Evolutionary conservation across 2,329 filamentous ascomycete genomes (phyloP).

Genomic region (Exutisphaerella laricina): DNA sequence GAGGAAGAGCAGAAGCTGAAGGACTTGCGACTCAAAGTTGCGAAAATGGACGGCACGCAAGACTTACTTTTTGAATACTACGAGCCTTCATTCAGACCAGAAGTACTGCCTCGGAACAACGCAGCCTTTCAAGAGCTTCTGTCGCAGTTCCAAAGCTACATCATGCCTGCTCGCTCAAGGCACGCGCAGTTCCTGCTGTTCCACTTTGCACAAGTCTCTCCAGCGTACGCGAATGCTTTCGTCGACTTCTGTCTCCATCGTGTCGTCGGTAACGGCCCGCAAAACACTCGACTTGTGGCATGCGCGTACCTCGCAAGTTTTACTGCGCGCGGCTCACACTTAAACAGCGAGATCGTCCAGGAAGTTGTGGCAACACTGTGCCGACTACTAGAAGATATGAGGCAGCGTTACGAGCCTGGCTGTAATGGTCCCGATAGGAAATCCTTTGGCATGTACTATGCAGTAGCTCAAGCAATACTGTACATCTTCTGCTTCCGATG

Average conservation of each 20-base stretch:
- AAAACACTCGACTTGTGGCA: constrained; percentile 70
- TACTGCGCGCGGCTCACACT: constrained; percentile 79
- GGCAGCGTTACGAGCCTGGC: constrained; percentile 62
- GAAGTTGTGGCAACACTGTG: constrained; percentile 76
- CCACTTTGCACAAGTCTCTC: constrained; percentile 82
- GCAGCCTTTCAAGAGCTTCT: constrained; percentile 73
- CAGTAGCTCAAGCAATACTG: constrained; percentile 78
- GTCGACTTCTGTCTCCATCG: constrained; percentile 72
- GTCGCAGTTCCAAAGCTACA: constrained; percentile 77
- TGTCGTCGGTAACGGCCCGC: constrained; percentile 75
- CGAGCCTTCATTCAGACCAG: constrained; percentile 63
- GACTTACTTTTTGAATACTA: constrained; percentile 85
- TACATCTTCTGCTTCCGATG: constrained; percentile 99
- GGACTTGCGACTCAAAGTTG: constrained; percentile 71
- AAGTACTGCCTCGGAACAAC: constrained; percentile 55
- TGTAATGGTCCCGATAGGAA: constrained; percentile 82
- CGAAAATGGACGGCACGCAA: constrained; percentile 86
- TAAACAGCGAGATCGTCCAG: constrained; percentile 69
- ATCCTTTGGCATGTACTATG: constrained; percentile 79
- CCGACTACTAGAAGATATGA: constrained; percentile 68
- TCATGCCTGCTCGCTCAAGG: constrained; percentile 83
- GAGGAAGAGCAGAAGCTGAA: constrained; percentile 59
- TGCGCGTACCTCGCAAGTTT: constrained; percentile 93
- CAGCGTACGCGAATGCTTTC: constrained; percentile 74
- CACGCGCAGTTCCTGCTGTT: constrained; percentile 96